Percentiles rank a stretch among this genome's conserved stretches.
phyloP scores from a whole-genome alignment of 2,329 filamentous ascomycete species.

The Botrytis squamosa region DNA sequence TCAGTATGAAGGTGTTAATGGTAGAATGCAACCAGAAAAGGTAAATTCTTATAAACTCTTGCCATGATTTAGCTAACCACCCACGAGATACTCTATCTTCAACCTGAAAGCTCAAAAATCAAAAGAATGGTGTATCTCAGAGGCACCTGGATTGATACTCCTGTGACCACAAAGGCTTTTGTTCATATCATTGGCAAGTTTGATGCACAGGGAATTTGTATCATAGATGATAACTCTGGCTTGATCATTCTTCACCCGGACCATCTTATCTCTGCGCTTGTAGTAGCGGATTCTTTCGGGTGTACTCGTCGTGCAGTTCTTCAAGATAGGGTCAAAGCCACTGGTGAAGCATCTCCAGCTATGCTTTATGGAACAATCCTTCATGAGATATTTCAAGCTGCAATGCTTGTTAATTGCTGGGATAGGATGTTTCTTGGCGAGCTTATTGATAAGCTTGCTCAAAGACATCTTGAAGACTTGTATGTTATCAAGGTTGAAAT shows the following conservation, averaged over 20 bases:
- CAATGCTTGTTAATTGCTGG: slow-evolving; percentile 81
- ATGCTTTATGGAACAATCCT: slow-evolving; percentile 91
- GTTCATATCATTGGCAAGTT: slow-evolving; percentile 86
- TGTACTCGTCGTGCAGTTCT: slow-evolving; percentile 89
- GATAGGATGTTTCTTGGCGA: slow-evolving; percentile 63
- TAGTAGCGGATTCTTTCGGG: slow-evolving; percentile 92
- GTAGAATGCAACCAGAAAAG: slow-evolving; percentile 66
- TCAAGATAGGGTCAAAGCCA: slow-evolving; percentile 92
- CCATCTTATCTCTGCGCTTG: slow-evolving; percentile 90
- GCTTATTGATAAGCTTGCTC: slow-evolving; percentile 67
- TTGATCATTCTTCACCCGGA: slow-evolving; percentile 93
- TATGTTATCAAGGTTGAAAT: slow-evolving; percentile 81
- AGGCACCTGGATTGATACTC: slow-evolving; percentile 82
- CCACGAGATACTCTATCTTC: slow-evolving; percentile 73
- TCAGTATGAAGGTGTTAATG: slow-evolving; percentile 63
- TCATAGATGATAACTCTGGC: slow-evolving; percentile 78
- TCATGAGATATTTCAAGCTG: slow-evolving; percentile 93
- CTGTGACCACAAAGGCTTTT: slow-evolving; percentile 70
- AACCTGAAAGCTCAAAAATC: slow-evolving; percentile 69
- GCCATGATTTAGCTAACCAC: slow-evolving; percentile 19
- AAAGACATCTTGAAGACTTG: slow-evolving; percentile 80
- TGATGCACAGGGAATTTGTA: slow-evolving; percentile 65
- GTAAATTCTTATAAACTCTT: slow-evolving; percentile 46
- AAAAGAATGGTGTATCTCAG: slow-evolving; percentile 72
- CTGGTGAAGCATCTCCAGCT: slow-evolving; percentile 73